These are phyloP conservation scores for Boletus pseudopeckii DNA, from an alignment of 768 basidiomycete species.

Conservation along the genomic window DNA sequence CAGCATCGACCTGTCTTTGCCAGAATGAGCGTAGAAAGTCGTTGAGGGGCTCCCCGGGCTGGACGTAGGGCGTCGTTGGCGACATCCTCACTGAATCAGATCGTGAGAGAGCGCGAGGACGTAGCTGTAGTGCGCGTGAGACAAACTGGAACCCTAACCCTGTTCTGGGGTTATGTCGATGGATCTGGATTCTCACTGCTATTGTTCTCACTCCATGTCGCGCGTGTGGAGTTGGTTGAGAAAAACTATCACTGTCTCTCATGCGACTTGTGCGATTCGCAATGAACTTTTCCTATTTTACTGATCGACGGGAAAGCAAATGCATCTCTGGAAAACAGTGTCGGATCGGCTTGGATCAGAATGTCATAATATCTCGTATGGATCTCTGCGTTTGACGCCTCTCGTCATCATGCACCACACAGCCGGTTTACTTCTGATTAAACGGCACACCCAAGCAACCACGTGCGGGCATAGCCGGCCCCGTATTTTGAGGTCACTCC, in stretches of 20 bases:
- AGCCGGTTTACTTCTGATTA: neutral
- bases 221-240: too few relatives aligned
- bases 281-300: neutral
- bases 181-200: neutral
- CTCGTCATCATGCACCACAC: too few relatives aligned
- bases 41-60: conserved; percentile 81
- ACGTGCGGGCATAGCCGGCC: neutral
- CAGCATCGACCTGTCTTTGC: conserved; percentile 83
- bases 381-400: neutral
- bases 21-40: conserved; percentile 86
- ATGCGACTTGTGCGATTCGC: neutral
- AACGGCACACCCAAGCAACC: neutral
- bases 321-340: neutral
- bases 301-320: neutral
- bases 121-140: neutral
- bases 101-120: conserved; percentile 17
- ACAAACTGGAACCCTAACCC: conserved; percentile 26
- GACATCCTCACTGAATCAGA: conserved; percentile 24
- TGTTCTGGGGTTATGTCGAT: conserved; percentile 12
- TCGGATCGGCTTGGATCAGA: neutral
- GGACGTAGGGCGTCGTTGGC: conserved; percentile 60
- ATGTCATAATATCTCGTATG: too few relatives aligned
- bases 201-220: too few relatives aligned
- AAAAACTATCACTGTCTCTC: neutral
- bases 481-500: neutral